These are phyloP conservation scores for Capronia coronata DNA, from an alignment of 2,329 filamentous ascomycete genomes.

Conservation along the genomic window DNA sequence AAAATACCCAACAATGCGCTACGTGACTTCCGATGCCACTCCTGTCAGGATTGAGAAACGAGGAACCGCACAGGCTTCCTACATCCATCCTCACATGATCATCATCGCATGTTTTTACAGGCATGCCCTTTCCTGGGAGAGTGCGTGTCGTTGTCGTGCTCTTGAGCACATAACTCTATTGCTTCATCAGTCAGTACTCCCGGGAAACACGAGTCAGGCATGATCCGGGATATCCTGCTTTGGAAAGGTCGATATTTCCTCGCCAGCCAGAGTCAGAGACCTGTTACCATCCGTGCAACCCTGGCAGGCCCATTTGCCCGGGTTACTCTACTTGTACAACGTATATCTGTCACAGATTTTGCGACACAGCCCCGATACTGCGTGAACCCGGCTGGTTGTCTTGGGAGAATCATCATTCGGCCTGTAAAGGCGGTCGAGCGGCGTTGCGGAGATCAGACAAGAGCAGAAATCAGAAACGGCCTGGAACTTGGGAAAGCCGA, in stretches of 20 bases:
- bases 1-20: background rate
- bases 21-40: background rate
- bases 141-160: too few species aligned
- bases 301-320: background rate
- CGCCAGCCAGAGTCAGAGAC: too few species aligned
- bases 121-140: too few species aligned
- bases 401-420: background rate
- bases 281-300: constrained; percentile 4
- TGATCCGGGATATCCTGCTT: background rate
- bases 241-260: too few species aligned
- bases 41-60: background rate
- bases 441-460: background rate
- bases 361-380: constrained; percentile 7
- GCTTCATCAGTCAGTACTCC: too few species aligned
- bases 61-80: background rate
- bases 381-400: constrained; percentile 4
- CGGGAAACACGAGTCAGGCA: background rate
- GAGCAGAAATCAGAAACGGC: background rate
- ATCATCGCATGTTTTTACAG: background rate
- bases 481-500: background rate
- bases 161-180: too few species aligned
- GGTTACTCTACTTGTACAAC: constrained; percentile 8
- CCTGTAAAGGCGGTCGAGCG: constrained; percentile 11
- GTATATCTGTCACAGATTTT: constrained; percentile 15
- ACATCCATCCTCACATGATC: constrained; percentile 1